Base-by-base conservation (phyloP, 1,284 basidiomycete genomes). In the Pascua sp. region DNA sequence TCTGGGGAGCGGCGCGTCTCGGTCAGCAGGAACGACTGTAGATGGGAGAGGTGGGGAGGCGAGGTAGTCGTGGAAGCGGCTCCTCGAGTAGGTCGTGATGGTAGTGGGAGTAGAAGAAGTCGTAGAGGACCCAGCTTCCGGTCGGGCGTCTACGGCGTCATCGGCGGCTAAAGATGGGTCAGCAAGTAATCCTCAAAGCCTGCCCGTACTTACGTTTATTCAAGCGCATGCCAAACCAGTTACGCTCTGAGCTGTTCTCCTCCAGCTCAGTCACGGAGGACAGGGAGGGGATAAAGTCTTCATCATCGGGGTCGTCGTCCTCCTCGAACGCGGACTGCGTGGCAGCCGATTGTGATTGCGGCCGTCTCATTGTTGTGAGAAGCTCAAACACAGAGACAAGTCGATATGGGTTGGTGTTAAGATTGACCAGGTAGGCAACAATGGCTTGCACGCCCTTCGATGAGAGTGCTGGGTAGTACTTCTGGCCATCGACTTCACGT, bases 341-440 rank as follows among this genome's bases (percentile, higher is more conserved):
- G 38, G 46, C 39, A n/a, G 18, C 32, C 10, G 12, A 32, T 7
- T 32, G 38, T n/a, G 49, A 47, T 43, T 11, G 8, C 18, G 42
- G 47, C 38, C 11, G 45, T 7, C 18, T 16, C 41, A 5, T 47
- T 39, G 18, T 43, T 17, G 56, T 56, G 11, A 63, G 42, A 11
- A 60, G 44, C 18, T 63, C 62, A 17, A 56, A 60, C 12, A 51
- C 51, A 2, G 59, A 46, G 24, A 60, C 41, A 8, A 63, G 47
- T 4, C 49, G 51, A 37, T 56, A 47, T 11, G 62, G 48, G 37
- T 40, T 39, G 10, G 40, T 51, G 11, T 41, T 49, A 10, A 42
- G 18, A 11, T 40, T 4, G 2, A 24, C 9, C 2, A 63, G 45
- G 15, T 63, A 54, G 36, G 40, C 47, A 11, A 63, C 36, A 8